Percentiles rank a stretch among this genome's conserved stretches.
These are phyloP conservation scores for Penicillium manginii DNA, from an alignment of 495 filamentous ascomycete genomes.

Conservation along the genomic window DNA sequence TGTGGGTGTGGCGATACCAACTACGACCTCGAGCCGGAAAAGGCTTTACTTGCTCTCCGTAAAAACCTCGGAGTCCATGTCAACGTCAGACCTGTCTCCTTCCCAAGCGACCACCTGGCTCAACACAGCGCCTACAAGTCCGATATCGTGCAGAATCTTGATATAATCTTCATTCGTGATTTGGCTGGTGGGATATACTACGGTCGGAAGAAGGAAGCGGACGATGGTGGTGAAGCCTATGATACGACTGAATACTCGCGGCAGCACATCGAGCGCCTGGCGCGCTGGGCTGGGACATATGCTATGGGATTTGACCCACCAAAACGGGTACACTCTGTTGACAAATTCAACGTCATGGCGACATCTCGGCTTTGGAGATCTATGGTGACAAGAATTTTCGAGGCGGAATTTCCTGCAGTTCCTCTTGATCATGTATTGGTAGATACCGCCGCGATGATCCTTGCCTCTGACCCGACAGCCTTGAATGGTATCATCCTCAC, in stretches of 20 bases:
- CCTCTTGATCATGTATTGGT: slow-evolving; percentile 1
- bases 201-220: too few species aligned
- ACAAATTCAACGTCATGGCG: background rate
- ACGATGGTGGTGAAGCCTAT: too few species aligned
- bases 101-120: too few species aligned
- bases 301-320: slow-evolving; percentile 1
- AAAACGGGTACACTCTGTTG: slow-evolving; percentile 3
- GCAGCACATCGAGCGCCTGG: background rate
- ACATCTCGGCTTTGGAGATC: slow-evolving; percentile 5
- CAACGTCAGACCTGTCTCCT: too few species aligned
- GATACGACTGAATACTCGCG: background rate
- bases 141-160: too few species aligned
- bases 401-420: slow-evolving; percentile 4
- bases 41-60: too few species aligned
- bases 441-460: background rate
- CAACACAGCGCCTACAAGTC: too few species aligned
- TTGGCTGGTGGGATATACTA: too few species aligned
- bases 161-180: too few species aligned
- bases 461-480: background rate
- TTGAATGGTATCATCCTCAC: slow-evolving; percentile 7
- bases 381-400: background rate
- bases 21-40: too few species aligned
- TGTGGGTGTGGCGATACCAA: too few species aligned
- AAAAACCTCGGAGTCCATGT: too few species aligned
- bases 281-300: slow-evolving; percentile 5